Conservation (phyloP, 345 rosid genomes). For the Psidium friedrichsthalianum region DNA sequence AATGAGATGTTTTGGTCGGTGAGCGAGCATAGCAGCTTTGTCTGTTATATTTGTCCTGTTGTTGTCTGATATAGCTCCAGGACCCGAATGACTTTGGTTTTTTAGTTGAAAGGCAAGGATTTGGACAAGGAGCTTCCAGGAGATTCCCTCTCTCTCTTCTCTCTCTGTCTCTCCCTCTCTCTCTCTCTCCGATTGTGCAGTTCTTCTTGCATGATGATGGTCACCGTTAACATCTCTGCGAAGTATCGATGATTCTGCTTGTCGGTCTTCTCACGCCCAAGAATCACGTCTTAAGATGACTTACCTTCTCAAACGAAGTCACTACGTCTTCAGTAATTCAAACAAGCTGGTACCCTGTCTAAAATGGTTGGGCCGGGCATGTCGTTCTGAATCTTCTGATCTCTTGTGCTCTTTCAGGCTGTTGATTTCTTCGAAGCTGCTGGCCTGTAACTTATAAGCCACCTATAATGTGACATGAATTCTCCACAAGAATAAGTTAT, state of each 20-base stretch:
- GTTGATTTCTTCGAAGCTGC: background rate
- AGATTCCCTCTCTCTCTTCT: background rate
- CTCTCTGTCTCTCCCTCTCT: background rate
- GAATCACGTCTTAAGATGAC: background rate
- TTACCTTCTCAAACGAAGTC: background rate
- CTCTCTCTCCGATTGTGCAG: too few relatives aligned
- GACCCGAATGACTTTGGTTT: background rate
- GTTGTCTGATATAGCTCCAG: background rate
- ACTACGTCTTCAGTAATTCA: background rate
- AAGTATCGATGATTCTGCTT: background rate
- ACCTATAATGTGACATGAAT: background rate
- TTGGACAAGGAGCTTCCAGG: background rate
- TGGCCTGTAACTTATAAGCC: background rate
- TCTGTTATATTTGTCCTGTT: background rate
- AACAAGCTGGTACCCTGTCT: background rate
- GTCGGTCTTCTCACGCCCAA: background rate
- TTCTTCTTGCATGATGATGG: too few relatives aligned
- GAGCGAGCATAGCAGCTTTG: background rate
- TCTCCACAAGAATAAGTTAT: background rate
- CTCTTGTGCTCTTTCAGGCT: background rate
- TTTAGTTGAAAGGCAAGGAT: background rate
- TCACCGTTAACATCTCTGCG: background rate
- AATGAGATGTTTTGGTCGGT: slow-evolving; percentile 53
- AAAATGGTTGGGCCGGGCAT: background rate
- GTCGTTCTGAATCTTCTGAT: background rate